Conservation (phyloP, 2,329 filamentous ascomycete species). For the Cladorrhinum sp. region DNA sequence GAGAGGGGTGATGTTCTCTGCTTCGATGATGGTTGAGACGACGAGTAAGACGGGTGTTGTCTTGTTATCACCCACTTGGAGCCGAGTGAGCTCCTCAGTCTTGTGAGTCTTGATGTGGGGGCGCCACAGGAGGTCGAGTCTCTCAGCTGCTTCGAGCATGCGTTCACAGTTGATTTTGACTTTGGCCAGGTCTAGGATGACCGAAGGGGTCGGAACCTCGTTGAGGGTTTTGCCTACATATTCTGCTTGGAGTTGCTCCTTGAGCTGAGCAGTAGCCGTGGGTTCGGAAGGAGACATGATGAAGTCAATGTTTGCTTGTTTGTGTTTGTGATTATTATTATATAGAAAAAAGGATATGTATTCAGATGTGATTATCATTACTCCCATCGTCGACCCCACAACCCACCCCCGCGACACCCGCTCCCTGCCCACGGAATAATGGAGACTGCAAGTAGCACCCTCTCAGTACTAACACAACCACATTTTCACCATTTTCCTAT, state of each 20-base stretch:
- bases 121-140: constrained; percentile 63
- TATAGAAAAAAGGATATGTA: too few species aligned
- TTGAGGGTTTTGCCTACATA: constrained; percentile 60
- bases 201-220: constrained; percentile 63
- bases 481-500: too few species aligned
- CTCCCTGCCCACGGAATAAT: too few species aligned
- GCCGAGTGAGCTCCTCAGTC: constrained; percentile 35
- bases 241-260: constrained; percentile 36
- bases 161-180: constrained; percentile 64
- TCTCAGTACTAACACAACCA: too few species aligned
- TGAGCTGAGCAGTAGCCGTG: constrained; percentile 21
- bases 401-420: not conserved
- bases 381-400: not conserved
- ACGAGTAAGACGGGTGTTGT: constrained; percentile 57
- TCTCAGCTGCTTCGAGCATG: constrained; percentile 64
- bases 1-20: constrained; percentile 62
- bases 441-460: too few species aligned
- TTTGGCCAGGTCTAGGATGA: constrained; percentile 65
- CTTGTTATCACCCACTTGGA: constrained; percentile 64
- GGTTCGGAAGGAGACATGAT: not conserved
- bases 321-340: not conserved
- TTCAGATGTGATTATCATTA: not conserved
- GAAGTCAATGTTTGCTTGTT: not conserved
- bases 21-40: constrained; percentile 72
- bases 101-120: constrained; percentile 85